Evolutionary conservation across 148 eudicot species (phyloP), one percentile per base, ranked within the genome.

Genomic region (Nyssa sinensis): DNA sequence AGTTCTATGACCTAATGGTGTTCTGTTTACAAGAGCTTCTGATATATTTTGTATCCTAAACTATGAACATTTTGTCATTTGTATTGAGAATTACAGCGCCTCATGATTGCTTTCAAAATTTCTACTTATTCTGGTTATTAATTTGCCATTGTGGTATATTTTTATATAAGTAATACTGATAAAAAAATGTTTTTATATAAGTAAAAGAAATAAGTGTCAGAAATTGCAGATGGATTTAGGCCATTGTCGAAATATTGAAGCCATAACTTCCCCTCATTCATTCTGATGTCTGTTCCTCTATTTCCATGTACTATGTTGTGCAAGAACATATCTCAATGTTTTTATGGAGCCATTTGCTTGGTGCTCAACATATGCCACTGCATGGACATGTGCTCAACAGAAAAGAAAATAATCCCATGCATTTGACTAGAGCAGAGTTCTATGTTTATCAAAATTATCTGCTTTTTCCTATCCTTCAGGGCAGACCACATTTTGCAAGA

Each of bases 401-500:
- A 7, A n/a, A 63, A 30, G 33, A 5, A 63, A 63, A 1, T 64
- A 60, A 49, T 1, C 25, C 23, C n/a, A 49, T 70, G 73, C 63
- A 55, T 31, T n/a, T 31, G 62, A 25, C 58, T 55, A 10, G 32
- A 33, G 12, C 51, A 44, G 29, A 30, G 31, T 23, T 33, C 29
- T 4, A 4, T 23, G 17, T 24, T 58, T 33, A 33, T 55, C 13
- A 19, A 57, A 57, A 33, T 70, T 53, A 24, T 53, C 47, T 66
- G 11, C 33, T 62, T 44, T 31, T 29, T 23, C 21, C 32, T 39
- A 21, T 35, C 47, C 53, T 76, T 34, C 80, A 88, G 91, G 87
- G 81, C 91, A 24, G 91, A 88, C 75, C 86, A 86, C 80, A 67
- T 62, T 72, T 68, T 78, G 82, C 83, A 78, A 74, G 84, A 82